phyloP scores from a whole-genome alignment of 129 eudicot species.

The Escallonia rubra region DNA sequence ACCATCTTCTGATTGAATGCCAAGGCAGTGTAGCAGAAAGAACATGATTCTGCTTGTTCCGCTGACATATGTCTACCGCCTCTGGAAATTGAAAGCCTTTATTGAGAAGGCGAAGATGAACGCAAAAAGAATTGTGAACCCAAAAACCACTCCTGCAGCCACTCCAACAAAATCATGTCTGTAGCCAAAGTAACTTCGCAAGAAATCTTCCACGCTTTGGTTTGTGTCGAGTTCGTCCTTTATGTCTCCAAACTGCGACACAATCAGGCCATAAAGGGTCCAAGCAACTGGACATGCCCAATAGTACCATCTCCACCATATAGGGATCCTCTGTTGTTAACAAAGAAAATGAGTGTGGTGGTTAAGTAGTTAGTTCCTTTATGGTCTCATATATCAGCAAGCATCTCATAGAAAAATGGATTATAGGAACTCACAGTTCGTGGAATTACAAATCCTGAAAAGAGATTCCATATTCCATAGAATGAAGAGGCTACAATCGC shows the following conservation, averaged over 20 bases:
- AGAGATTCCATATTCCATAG: conserved; percentile 55
- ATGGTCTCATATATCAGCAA: no score
- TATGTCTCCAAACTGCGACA: conserved; percentile 56
- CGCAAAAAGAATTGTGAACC: conserved; percentile 18
- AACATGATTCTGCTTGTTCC: neutral
- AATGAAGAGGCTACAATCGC: conserved; percentile 51
- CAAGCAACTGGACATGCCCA: conserved; percentile 58
- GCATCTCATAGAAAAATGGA: neutral
- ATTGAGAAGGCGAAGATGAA: conserved; percentile 27
- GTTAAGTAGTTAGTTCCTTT: no score
- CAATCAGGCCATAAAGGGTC: conserved; percentile 56
- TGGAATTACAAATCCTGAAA: conserved; percentile 74
- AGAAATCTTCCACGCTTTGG: conserved; percentile 20
- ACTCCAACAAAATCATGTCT: conserved; percentile 28
- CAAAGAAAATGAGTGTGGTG: neutral
- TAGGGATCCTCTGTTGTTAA: conserved; percentile 44
- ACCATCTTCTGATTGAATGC: no score
- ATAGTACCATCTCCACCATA: conserved; percentile 85
- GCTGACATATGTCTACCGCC: neutral
- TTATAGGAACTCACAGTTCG: conserved; percentile 37
- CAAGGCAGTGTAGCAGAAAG: no score
- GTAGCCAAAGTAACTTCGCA: conserved; percentile 27
- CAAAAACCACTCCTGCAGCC: conserved; percentile 18
- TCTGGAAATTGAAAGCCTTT: conserved; percentile 36
- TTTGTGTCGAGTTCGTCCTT: neutral